These are phyloP conservation scores for Leccinum pellstonianum DNA, from an alignment of 768 basidiomycete species.

Conservation along the genomic window DNA sequence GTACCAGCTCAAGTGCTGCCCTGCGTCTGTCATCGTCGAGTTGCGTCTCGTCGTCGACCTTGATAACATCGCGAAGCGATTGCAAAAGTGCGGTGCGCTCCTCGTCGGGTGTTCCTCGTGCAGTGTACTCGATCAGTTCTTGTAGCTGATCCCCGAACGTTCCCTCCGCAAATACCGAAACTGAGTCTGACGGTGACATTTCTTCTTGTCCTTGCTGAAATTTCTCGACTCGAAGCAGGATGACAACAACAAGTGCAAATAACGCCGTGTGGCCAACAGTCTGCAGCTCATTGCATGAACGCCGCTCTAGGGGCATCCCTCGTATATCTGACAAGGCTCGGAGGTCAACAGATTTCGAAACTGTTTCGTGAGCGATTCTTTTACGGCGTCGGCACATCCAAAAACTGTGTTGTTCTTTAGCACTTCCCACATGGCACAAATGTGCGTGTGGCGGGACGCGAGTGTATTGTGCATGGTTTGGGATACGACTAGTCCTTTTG, in stretches of 20 bases:
- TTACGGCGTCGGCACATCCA: too few relatives aligned
- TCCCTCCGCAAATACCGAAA: conserved; percentile 84
- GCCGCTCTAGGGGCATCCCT: too few relatives aligned
- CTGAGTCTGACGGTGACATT: conserved; percentile 72
- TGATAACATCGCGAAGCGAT: conserved; percentile 63
- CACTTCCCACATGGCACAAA: too few relatives aligned
- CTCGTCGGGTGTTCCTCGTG: conserved; percentile 64
- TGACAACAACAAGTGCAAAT: conserved; percentile 24
- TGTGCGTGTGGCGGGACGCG: too few relatives aligned
- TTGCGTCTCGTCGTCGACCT: conserved; percentile 47
- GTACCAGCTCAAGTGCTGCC: conserved; percentile 55
- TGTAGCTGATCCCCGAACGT: conserved; percentile 85
- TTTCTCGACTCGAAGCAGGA: conserved; percentile 11
- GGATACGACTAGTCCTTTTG: too few relatives aligned
- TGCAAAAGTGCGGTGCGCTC: conserved; percentile 60
- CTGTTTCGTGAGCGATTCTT: too few relatives aligned
- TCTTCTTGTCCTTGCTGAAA: conserved; percentile 20
- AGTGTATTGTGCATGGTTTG: too few relatives aligned
- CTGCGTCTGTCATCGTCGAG: conserved; percentile 55
- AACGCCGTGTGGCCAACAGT: background rate
- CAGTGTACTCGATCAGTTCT: conserved; percentile 75
- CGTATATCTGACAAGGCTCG: too few relatives aligned
- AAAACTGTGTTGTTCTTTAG: too few relatives aligned
- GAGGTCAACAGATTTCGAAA: too few relatives aligned
- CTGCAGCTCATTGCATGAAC: too few relatives aligned